Evolutionary conservation across 2,329 filamentous ascomycete species (phyloP).

Genomic region (Cytospora piceae): DNA sequence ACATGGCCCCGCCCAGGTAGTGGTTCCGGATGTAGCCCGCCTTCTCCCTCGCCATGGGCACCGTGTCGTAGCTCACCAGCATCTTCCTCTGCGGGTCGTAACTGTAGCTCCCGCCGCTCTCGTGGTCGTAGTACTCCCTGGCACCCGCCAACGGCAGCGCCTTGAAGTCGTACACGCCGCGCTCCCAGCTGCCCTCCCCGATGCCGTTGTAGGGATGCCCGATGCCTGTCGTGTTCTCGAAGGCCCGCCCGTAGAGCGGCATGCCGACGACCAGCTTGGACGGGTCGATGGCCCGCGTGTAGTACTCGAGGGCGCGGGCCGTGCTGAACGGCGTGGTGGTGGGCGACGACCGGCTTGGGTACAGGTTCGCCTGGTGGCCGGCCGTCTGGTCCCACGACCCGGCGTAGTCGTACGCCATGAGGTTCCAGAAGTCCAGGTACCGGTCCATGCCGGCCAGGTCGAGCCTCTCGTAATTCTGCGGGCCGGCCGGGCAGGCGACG

Average conservation of each 20-base stretch:
- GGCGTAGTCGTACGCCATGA: conserved; percentile 89
- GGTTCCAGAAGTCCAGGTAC: conserved; percentile 74
- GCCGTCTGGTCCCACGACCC: conserved; percentile 76
- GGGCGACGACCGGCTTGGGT: conserved; percentile 59
- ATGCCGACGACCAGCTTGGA: conserved; percentile 86
- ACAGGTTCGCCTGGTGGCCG: conserved; percentile 83
- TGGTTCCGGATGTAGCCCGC: conserved; percentile 68
- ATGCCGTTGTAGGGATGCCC: conserved; percentile 72
- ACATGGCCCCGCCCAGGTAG: conserved; percentile 88
- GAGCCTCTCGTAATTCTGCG: conserved; percentile 65
- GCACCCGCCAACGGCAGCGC: conserved; percentile 72
- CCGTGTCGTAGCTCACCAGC: conserved; percentile 81
- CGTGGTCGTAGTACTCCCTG: conserved; percentile 64
- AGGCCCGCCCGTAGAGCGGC: conserved; percentile 89
- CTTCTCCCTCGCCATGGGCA: conserved; percentile 69
- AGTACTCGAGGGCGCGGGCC: conserved; percentile 70
- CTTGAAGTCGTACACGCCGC: conserved; percentile 88
- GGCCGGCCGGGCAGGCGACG: conserved; percentile 65
- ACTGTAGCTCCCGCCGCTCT: conserved; percentile 74
- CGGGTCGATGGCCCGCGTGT: conserved; percentile 67
- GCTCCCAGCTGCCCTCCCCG: conserved; percentile 82
- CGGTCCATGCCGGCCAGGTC: conserved; percentile 67
- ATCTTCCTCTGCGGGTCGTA: conserved; percentile 66
- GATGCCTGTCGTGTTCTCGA: conserved; percentile 75
- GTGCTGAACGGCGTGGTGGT: conserved; percentile 78